These are phyloP conservation scores for Byssothecium circinans DNA, from an alignment of 2,329 filamentous ascomycete genomes.

Conservation along the genomic window DNA sequence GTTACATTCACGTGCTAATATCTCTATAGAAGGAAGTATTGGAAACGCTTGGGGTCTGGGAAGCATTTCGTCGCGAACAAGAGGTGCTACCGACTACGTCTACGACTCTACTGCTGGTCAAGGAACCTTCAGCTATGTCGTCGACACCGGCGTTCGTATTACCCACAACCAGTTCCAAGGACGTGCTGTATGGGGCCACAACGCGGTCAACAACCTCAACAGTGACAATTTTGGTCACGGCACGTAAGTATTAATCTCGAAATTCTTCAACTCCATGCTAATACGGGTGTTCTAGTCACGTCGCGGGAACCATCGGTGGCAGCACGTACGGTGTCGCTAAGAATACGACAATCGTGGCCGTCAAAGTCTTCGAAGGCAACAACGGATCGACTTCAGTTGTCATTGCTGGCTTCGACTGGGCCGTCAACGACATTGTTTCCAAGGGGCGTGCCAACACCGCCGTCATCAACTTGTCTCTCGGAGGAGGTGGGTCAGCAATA, in stretches of 20 bases:
- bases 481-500: slow-evolving; percentile 26
- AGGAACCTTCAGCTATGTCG: slow-evolving; percentile 52
- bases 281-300: slow-evolving; percentile 20
- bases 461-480: slow-evolving; percentile 45
- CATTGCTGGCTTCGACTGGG: slow-evolving; percentile 38
- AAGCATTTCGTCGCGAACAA: slow-evolving; percentile 29
- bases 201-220: slow-evolving; percentile 23
- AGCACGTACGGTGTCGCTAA: slow-evolving; percentile 38
- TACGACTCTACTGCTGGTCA: slow-evolving; percentile 30
- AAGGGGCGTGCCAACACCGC: slow-evolving; percentile 30
- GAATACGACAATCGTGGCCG: slow-evolving; percentile 37
- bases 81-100: slow-evolving; percentile 23
- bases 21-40: slow-evolving; percentile 14
- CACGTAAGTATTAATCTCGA: slow-evolving; percentile 16
- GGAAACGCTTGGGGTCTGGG: slow-evolving; percentile 31
- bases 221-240: slow-evolving; percentile 35
- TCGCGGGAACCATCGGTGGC: slow-evolving; percentile 35
- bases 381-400: slow-evolving; percentile 24
- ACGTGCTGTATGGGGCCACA: slow-evolving; percentile 33
- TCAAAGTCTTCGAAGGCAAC: slow-evolving; percentile 38
- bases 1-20: slow-evolving; percentile 12
- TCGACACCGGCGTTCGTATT: slow-evolving; percentile 65
- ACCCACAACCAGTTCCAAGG: slow-evolving; percentile 50
- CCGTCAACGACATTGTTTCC: slow-evolving; percentile 36
- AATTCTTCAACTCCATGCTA: neutral